These are phyloP conservation scores for Penstemon eatonii DNA, from an alignment of 257 asterid genomes.

Conservation along the genomic window DNA sequence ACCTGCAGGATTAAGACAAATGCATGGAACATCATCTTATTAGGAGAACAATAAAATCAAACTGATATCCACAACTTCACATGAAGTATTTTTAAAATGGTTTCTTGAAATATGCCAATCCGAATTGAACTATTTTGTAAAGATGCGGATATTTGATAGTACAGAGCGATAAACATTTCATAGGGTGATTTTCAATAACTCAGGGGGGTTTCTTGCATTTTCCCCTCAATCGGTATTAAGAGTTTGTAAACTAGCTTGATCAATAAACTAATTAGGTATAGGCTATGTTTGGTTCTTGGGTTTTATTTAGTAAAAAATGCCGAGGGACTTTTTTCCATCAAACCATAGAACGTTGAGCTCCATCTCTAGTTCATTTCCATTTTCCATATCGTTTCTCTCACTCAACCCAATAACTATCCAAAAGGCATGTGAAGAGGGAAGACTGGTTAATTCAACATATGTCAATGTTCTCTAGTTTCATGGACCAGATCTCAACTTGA, in stretches of 20 bases:
- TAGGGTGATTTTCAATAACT: background rate
- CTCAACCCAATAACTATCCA: too few species aligned
- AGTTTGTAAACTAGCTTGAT: background rate
- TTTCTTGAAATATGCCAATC: background rate
- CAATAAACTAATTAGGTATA: background rate
- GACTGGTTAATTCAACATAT: too few species aligned
- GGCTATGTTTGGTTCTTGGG: background rate
- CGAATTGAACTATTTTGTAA: too few species aligned
- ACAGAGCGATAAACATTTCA: background rate
- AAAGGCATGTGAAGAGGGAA: too few species aligned
- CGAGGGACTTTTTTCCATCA: too few species aligned
- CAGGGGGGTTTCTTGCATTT: constrained; percentile 1
- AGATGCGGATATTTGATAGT: too few species aligned
- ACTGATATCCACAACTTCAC: background rate
- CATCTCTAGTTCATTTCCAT: too few species aligned
- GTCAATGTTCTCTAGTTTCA: background rate
- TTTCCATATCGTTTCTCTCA: too few species aligned
- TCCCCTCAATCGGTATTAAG: background rate
- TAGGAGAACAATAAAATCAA: background rate
- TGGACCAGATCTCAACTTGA: background rate
- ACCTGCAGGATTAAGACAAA: constrained; percentile 55
- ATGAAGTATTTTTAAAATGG: background rate
- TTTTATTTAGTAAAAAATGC: too few species aligned
- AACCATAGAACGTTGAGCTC: too few species aligned
- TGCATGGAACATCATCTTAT: background rate